Evolutionary conservation across 2,329 filamentous ascomycete genomes (phyloP).

Genomic region (Zopfia rhizophila): DNA sequence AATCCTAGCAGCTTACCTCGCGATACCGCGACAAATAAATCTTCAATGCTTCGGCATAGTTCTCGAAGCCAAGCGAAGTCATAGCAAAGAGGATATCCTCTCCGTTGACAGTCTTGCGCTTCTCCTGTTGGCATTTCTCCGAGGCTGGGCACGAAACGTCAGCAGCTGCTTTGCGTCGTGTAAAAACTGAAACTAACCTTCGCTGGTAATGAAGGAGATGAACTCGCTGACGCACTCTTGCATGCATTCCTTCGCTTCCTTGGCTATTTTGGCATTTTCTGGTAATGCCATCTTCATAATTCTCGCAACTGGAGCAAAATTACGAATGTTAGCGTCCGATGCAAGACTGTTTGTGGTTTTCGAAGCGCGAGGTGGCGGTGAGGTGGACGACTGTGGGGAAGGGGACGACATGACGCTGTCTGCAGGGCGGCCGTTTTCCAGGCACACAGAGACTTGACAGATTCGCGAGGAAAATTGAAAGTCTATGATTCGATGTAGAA

Average conservation of each 20-base stretch:
- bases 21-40: conserved; percentile 98
- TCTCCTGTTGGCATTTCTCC: conserved; percentile 99
- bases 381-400: conserved; percentile 51
- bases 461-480: conserved; percentile 35
- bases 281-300: conserved; percentile 99
- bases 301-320: conserved; percentile 94
- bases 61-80: conserved; percentile 98
- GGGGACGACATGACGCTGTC: conserved; percentile 57
- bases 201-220: conserved; percentile 99
- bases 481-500: conserved; percentile 59
- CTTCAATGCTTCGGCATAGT: conserved; percentile 97
- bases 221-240: conserved; percentile 99
- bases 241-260: conserved; percentile 99
- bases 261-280: conserved; percentile 98
- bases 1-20: conserved; percentile 76
- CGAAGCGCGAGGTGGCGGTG: conserved; percentile 41
- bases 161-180: conserved; percentile 18
- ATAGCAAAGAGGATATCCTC: conserved; percentile 99
- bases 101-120: conserved; percentile 98
- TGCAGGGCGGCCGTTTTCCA: conserved; percentile 53
- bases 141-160: conserved; percentile 71
- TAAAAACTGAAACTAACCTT: conserved; percentile 72
- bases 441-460: conserved; percentile 37
- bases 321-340: conserved; percentile 92
- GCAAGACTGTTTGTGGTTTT: conserved; percentile 51